Evolutionary conservation across 352 stramenopile species (phyloP), one percentile per base, ranked within the genome.

Genomic region (Phytopythium montanum): DNA sequence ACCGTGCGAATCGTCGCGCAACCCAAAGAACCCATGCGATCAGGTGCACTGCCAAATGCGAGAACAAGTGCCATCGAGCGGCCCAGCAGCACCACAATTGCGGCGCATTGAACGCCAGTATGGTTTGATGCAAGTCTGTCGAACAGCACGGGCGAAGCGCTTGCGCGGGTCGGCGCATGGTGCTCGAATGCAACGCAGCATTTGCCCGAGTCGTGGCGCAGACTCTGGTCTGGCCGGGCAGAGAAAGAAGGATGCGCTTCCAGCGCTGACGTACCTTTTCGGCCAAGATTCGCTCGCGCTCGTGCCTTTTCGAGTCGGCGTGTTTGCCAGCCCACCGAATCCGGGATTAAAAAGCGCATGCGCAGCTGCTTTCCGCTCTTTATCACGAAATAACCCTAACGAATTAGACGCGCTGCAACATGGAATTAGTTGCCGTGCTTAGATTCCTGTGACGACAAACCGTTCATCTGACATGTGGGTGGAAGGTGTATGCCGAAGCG

Each of bases 261-360:
- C 41, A 14, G 6, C 3, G 7, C 41, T 46, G 41, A 46, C 41
- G 41, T 46, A 46, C 41, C 41, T 12, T 8, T 4, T 0, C 19
- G 5, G 19, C 18, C n/a, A 2, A 50, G 44, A 50, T 50, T 50
- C 44, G 44, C 21, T 25, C 2, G 12, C 4, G 10, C 18, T 4
- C 8, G 44, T 6, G 23, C n/a, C 44, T 28, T 48, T 50, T 31
- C 44, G 44, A 50, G 44, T 31, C 31, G 44, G 23, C 44, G 44
- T 50, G 44, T 50, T 50, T 50, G 44, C 9, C 44, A 13, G 14
- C 44, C 44, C 44, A 50, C 44, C 44, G 44, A 50, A 50, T 50
- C 44, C 44, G 21, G 2, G 44, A 50, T 50, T 50, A 49, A 49
- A 49, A 46, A 16, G n/a, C 39, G 4, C 9, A 8, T 13, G 5